Evolutionary conservation across 352 stramenopile species (phyloP).

Genomic region (Pseudoperonospora humuli): DNA sequence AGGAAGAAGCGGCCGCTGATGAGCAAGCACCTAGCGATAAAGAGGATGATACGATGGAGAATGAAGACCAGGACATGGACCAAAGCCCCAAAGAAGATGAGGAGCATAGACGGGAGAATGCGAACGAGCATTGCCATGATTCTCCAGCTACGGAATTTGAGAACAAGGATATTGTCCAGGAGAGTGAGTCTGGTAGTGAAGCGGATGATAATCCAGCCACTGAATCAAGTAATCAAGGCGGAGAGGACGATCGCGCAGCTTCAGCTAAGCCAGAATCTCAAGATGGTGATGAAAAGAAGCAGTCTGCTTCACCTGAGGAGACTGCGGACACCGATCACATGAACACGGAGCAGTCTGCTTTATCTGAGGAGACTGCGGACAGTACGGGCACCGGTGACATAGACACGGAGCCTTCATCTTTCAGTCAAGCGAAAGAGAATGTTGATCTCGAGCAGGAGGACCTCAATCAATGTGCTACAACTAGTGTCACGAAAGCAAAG

Average conservation of each 20-base stretch:
- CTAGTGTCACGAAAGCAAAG: slow-evolving; percentile 2
- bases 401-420: slow-evolving; percentile 7
- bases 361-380: slow-evolving; percentile 1
- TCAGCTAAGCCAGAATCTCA: not conserved
- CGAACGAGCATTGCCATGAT: not conserved
- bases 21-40: slow-evolving; percentile 11
- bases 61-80: slow-evolving; percentile 14
- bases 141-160: slow-evolving; percentile 9
- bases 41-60: slow-evolving; percentile 14
- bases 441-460: slow-evolving; percentile 11
- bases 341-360: slow-evolving; percentile 2
- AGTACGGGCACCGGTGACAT: not conserved
- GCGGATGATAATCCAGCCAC: not conserved
- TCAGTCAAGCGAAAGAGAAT: not conserved
- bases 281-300: slow-evolving; percentile 2
- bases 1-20: slow-evolving; percentile 2
- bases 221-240: slow-evolving; percentile 2
- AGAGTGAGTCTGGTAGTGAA: slow-evolving; percentile 12
- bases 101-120: not conserved
- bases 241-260: slow-evolving; percentile 1
- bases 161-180: slow-evolving; percentile 8
- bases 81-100: not conserved
- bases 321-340: not conserved
- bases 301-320: not conserved
- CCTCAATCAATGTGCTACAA: not conserved